These are phyloP conservation scores for Aspergillus quadrilineatus DNA, from an alignment of 2,329 filamentous ascomycete genomes.

Conservation along the genomic window DNA sequence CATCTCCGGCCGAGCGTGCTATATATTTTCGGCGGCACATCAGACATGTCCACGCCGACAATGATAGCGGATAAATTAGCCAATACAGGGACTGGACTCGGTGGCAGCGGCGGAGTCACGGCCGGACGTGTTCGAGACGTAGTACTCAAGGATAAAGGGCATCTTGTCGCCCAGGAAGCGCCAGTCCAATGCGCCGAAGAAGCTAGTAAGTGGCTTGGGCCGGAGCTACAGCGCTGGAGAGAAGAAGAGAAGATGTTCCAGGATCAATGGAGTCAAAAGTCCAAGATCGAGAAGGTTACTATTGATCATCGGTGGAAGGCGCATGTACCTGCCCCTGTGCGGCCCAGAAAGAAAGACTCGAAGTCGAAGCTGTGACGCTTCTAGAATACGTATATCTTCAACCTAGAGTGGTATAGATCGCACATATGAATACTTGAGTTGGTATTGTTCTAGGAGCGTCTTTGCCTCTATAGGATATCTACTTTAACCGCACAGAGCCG, in stretches of 20 bases:
- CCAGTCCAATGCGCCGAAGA: slow-evolving; percentile 64
- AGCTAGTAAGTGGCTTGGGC: slow-evolving; percentile 57
- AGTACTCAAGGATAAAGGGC: slow-evolving; percentile 65
- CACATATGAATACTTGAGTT: background rate
- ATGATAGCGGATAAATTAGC: slow-evolving; percentile 44
- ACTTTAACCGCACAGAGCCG: slow-evolving; percentile 1
- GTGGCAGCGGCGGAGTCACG: slow-evolving; percentile 55
- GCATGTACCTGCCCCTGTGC: slow-evolving; percentile 33
- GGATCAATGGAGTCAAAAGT: slow-evolving; percentile 53
- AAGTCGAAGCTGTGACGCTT: slow-evolving; percentile 29
- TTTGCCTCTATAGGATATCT: slow-evolving; percentile 15
- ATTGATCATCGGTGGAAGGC: slow-evolving; percentile 56
- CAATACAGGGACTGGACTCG: slow-evolving; percentile 39
- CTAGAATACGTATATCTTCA: background rate
- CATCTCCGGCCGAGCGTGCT: slow-evolving; percentile 47
- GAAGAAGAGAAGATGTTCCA: slow-evolving; percentile 58
- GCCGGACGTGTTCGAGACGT: slow-evolving; percentile 67
- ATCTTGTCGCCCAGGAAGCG: slow-evolving; percentile 81
- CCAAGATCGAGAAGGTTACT: slow-evolving; percentile 55
- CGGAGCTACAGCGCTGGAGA: slow-evolving; percentile 59
- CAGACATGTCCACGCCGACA: slow-evolving; percentile 40
- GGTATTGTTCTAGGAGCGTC: slow-evolving; percentile 10
- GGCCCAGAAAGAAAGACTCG: slow-evolving; percentile 27
- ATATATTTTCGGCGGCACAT: slow-evolving; percentile 48
- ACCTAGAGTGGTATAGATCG: background rate